phyloP scores from a whole-genome alignment of 2,329 filamentous ascomycete species.

The Diaporthe ilicicola region DNA sequence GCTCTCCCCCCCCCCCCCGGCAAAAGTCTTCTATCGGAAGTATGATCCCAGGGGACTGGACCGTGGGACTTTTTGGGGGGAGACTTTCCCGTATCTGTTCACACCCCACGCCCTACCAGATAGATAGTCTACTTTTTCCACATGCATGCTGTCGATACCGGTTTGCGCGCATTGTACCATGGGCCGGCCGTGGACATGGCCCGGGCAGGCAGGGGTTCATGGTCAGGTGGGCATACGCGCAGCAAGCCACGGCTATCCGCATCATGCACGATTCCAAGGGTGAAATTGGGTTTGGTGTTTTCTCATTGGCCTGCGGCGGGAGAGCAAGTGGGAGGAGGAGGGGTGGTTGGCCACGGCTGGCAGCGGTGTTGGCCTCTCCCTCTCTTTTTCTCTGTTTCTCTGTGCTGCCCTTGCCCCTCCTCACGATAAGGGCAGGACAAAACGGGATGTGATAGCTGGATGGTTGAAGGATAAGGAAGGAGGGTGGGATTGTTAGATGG shows the following conservation, averaged over 20 bases:
- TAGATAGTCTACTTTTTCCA: not conserved
- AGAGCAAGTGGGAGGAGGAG: not conserved
- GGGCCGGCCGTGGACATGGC: not conserved
- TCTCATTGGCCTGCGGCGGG: not conserved
- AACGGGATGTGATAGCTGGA: not conserved
- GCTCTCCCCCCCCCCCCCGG: not conserved
- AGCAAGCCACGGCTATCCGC: slow-evolving; percentile 12
- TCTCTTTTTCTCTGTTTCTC: too few species aligned
- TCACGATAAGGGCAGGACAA: slow-evolving; percentile 4
- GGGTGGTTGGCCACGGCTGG: not conserved
- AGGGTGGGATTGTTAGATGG: not conserved
- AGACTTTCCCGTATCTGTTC: not conserved
- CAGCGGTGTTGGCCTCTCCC: not conserved
- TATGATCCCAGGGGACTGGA: not conserved
- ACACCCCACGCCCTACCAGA: slow-evolving; percentile 10
- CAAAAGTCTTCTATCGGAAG: not conserved
- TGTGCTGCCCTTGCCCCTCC: not conserved
- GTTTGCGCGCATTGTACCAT: not conserved
- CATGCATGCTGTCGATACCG: not conserved
- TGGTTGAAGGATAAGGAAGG: not conserved
- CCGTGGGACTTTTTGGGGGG: not conserved
- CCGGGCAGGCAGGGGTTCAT: not conserved
- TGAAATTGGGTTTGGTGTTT: not conserved
- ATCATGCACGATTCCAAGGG: slow-evolving; percentile 24
- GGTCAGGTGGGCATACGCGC: not conserved